These are phyloP conservation scores for Aspergillus aculeatinus DNA, from an alignment of 2,329 filamentous ascomycete genomes.

Conservation along the genomic window DNA sequence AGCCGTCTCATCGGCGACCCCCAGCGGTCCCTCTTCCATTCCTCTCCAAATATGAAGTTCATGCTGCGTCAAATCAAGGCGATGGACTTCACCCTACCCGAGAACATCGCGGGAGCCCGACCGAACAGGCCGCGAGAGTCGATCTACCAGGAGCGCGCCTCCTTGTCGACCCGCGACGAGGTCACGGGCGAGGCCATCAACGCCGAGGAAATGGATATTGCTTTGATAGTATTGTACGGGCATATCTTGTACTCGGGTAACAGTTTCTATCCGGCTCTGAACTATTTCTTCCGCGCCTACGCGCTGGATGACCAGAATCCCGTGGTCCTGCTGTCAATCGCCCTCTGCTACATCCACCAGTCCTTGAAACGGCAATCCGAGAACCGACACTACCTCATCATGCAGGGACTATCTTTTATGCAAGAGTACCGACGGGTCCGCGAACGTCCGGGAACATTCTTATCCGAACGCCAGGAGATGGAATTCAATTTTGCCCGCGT, in stretches of 20 bases:
- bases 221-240: conserved; percentile 82
- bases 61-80: conserved; percentile 87
- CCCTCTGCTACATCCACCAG: conserved; percentile 82
- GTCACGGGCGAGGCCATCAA: conserved; percentile 33
- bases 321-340: conserved; percentile 77
- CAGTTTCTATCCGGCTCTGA: conserved; percentile 79
- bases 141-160: conserved; percentile 44
- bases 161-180: conserved; percentile 41
- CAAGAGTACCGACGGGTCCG: conserved; percentile 69
- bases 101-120: conserved; percentile 44
- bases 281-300: conserved; percentile 79
- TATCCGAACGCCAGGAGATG: conserved; percentile 66
- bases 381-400: conserved; percentile 82
- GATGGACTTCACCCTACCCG: conserved; percentile 69
- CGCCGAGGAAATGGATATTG: conserved; percentile 65
- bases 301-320: conserved; percentile 73
- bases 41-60: conserved; percentile 83
- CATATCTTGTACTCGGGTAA: conserved; percentile 84
- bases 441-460: conserved; percentile 41
- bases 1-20: conserved; percentile 73
- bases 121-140: conserved; percentile 37
- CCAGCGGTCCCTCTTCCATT: conserved; percentile 62
- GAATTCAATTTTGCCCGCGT: conserved; percentile 77
- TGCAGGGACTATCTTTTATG: conserved; percentile 81
- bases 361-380: conserved; percentile 85